Evolutionary conservation across 768 basidiomycete genomes (phyloP).

Genomic region (Termitomyces heimii): DNA sequence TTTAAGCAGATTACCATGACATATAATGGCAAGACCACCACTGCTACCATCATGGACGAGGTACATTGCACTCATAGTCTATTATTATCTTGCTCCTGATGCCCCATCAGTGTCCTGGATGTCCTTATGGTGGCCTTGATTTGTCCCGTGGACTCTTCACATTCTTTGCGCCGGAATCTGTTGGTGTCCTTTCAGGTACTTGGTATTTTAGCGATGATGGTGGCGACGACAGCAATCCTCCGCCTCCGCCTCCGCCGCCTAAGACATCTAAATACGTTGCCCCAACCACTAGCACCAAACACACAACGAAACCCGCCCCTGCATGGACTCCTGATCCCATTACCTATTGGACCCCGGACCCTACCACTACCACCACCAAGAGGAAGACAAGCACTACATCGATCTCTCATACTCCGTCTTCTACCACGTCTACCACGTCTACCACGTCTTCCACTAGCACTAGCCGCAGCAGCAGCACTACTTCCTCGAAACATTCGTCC

Average conservation of each 20-base stretch:
- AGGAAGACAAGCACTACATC: neutral
- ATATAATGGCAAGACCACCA: conserved; percentile 48
- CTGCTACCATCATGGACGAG: conserved; percentile 58
- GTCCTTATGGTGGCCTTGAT: conserved; percentile 53
- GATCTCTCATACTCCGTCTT: neutral
- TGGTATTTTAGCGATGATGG: conserved; percentile 36
- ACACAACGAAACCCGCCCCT: conserved; percentile 5
- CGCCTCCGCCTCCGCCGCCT: conserved; percentile 1
- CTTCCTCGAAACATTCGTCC: neutral
- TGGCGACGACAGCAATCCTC: conserved; percentile 13
- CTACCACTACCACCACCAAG: conserved; percentile 6
- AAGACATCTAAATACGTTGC: conserved; percentile 8
- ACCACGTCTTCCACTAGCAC: neutral
- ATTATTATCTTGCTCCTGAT: conserved; percentile 19
- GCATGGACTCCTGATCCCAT: conserved; percentile 13
- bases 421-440: neutral
- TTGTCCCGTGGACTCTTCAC: conserved; percentile 52
- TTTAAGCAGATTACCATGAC: conserved; percentile 57
- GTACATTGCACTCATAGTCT: conserved; percentile 21
- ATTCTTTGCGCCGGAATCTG: conserved; percentile 36
- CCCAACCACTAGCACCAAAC: conserved; percentile 9
- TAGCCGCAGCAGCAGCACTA: neutral
- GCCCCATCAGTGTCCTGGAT: conserved; percentile 1
- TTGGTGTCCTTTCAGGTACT: conserved; percentile 42
- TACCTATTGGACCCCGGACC: conserved; percentile 10